A percentile compares a stretch with the other conserved stretches of the same genome.
Evolutionary conservation across 2,329 filamentous ascomycete species (phyloP).

Genomic region (Talaromyces sp.): DNA sequence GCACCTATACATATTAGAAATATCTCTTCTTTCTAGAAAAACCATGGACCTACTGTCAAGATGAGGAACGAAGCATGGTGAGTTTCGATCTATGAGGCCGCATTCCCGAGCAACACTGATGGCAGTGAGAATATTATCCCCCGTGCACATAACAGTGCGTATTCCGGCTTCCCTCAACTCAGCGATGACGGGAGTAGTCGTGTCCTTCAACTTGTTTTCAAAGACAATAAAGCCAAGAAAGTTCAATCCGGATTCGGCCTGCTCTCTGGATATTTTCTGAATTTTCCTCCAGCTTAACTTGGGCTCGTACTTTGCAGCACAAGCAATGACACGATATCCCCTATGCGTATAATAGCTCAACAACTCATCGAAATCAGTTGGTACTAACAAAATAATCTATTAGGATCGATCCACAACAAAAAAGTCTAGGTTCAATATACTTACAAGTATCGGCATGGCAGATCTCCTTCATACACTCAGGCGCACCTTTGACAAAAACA

Average conservation of each 20-base stretch:
- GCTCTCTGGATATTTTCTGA: constrained; percentile 83
- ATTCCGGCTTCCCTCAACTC: constrained; percentile 81
- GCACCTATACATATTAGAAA: constrained; percentile 15
- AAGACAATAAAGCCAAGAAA: constrained; percentile 98
- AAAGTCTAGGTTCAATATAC: constrained; percentile 26
- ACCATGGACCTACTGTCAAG: constrained; percentile 60
- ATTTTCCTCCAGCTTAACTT: constrained; percentile 91
- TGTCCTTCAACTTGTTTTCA: constrained; percentile 95
- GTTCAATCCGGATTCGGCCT: constrained; percentile 76
- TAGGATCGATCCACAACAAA: not conserved
- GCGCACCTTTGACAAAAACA: constrained; percentile 92
- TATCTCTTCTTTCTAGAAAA: not conserved
- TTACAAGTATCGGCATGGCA: constrained; percentile 74
- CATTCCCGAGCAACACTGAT: constrained; percentile 94
- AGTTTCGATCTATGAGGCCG: constrained; percentile 69
- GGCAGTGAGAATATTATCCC: constrained; percentile 94
- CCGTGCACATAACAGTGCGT: constrained; percentile 90
- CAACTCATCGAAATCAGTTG: constrained; percentile 81
- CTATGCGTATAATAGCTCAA: constrained; percentile 89
- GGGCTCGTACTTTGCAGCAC: constrained; percentile 79
- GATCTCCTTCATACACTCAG: constrained; percentile 93
- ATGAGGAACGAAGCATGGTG: constrained; percentile 88
- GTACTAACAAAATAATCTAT: constrained; percentile 49
- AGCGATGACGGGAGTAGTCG: constrained; percentile 71
- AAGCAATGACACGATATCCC: constrained; percentile 93